Evolutionary conservation across 176 grass and related monocot genomes (phyloP), one percentile per base, ranked within the genome.

Genomic region (Triticum dicoccoides): DNA sequence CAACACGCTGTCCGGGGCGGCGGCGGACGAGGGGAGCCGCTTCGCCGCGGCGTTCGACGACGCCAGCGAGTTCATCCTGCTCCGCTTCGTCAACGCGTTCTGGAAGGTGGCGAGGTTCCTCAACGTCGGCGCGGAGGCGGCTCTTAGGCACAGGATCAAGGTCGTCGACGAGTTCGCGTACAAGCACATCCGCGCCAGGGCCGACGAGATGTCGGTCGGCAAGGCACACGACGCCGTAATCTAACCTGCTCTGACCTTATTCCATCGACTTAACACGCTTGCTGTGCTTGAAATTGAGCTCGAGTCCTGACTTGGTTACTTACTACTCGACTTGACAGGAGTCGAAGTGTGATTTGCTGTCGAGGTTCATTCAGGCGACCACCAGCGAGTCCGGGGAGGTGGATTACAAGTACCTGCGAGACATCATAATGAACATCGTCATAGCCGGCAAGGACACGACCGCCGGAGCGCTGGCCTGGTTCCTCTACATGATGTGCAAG

Each of bases 1-100:
- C 56, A 78, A 90, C 81, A 85, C 81, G 27, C 21, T 92, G 33
- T 59, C 69, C 21, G 86, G 81, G 30, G 74, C 75, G 12, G 4
- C 39, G 6, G 11, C n/a, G 0, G 29, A 52, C 6, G 85, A 82
- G 18, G 94, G 94, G 8, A 65, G 34, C 51, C 69, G 64, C 61
- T 97, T 97, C 61, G 84, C 94, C 23, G 82, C 87, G 20, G 87
- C 94, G 14, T 92, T 94, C 58, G 92, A 97, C 84, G 94, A 91
- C 13, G 80, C 92, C n/a, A 94, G 80, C 69, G 89, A 91, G 79
- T 85, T 86, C 78, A 93, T 72, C 61, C 54, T 77, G 73, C 44
- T 91, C 38, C 87, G 91, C 27, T 96, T 88, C 69, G 69, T 91
- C 13, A 93, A 91, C 73, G 67, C 39, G 25, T 83, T 93, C 62